Base-by-base conservation (phyloP, 2,329 filamentous ascomycete genomes). In the Colletotrichum lupini region DNA sequence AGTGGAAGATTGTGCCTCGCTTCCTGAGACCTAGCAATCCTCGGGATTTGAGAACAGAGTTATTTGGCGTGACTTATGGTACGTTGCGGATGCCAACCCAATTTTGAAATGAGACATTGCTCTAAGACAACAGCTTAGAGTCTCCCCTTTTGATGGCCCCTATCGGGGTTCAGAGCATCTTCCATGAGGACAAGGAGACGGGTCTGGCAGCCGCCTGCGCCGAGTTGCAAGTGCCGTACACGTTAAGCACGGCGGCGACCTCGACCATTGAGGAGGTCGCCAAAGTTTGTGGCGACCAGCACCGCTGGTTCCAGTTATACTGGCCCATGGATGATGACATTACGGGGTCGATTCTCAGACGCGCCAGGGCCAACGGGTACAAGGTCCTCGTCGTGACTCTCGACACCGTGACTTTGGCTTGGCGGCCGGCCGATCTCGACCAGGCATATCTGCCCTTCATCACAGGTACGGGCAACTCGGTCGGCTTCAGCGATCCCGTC, bases 231-330 rank as follows among this genome's bases (percentile, higher is more conserved):
- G 85, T 95, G 0, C 92, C 93, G 0, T 94, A 91, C 80, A 91
- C 91, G 65, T 83, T 94, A 61, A 92, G 88, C 73, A 94, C 92
- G 1, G 92, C 92, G 1, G 87, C 90, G 3, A 85, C 88, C 2
- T 85, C 87, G 37, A 88, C 87, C 1, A 92, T 94, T 71, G 92
- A 94, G 79, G 89, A 94, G 62, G 88, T 94, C 0, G 91, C 90
- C 0, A 78, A 84, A 8, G 90, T 90, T 0, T 90, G 87, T 63
- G 88, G 87, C 0, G 82, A 87, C 5, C 89, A 89, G 0, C 84
- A 87, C 37, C 84, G 92, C 12, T 95, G 92, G 92, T 95, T 88
- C 79, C 93, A 95, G 79, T 87, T 95, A 0, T 95, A 95, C 82
- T 94, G 92, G 91, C 92, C 93, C 0, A 82, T 86, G 24, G 88